Evolutionary conservation across 495 filamentous ascomycete genomes (phyloP), one percentile per base, ranked within the genome.

Genomic region (Aspergillus heteromorphus): DNA sequence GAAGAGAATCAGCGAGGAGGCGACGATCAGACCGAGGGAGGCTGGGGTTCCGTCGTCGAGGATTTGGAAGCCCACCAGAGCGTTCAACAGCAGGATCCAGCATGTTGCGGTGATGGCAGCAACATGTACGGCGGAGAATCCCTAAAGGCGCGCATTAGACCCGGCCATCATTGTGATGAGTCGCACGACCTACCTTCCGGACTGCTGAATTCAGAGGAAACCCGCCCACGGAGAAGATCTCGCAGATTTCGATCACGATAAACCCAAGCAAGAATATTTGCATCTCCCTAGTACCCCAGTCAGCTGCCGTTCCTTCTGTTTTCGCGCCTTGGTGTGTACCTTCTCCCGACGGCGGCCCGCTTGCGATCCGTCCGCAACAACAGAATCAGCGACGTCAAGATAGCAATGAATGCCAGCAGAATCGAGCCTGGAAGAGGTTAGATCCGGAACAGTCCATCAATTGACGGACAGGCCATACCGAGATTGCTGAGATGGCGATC

Each of bases 11-110:
- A 78, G 62, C 0, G 84, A 85, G 17, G 93, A 96, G 17, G 72
- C 75, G 49, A 82, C 55, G 45, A 95, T 81, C 11, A 97, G 77
- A 13, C 84, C 88, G 16, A 97, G 59, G 0, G 92, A 97, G 14
- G 92, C 68, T 0, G 86, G 76, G 0, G 93, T 99, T 30, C 93
- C 93, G 61, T 99, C 93, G 57, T 99, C 95, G 48, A 97, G 77
- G 14, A 97, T 65, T 65, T 99, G 95, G 68, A 85, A 97, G 55
- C 95, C 93, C 13, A 99, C 88, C 13, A 96, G 69, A 6, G 89
- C 91, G 64, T 97, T 97, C 53, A 99, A 74, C 63, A 99, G 80
- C 2, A 99, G 79, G 29, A 96, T 84, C 93, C 93, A 99, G 53
- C 83, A 77, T 8, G 90, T 91, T 31, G 92, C 88, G 45, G 87